Base-by-base conservation (phyloP, 305 asterid genomes). In the Fraxinus dipetala region DNA sequence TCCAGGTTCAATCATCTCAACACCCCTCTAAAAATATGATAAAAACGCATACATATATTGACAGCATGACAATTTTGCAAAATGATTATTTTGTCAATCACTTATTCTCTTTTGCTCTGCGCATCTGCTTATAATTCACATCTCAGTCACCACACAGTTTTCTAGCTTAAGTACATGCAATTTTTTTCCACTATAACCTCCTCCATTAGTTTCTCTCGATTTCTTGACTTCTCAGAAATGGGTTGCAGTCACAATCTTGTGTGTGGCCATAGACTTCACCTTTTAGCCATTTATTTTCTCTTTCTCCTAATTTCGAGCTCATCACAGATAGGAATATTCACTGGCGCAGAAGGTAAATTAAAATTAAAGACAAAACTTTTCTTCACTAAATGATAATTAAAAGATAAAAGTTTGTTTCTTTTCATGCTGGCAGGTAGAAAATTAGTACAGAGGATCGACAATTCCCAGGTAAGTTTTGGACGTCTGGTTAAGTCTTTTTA, bases 221-320 rank as follows among this genome's bases (percentile, higher is more conserved):
- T 77, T 72, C 78, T 72, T 61, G 18, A 32, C 13, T 63, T 76
- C 83, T 84, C 70, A 75, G 75, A 85, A 81, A 89, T 89, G 91
- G 91, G 87, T 6, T 77, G 80, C 75, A 32, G 67, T 81, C 90
- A 61, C 73, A 72, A 24, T 82, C 83, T 70, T 87, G 80, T 34
- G 2, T 76, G 72, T 76, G 30, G 83, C 83, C 77, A 20, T 63
- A 81, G 30, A 56, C 13, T 85, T 83, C 83, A 45, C 75, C 87
- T 59, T 83, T 81, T 88, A 26, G 74, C 88, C 82, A 69, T 89
- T 65, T 84, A 86, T 22, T 38, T 90, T 10, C 85, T 94, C 80
- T 30, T 94, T 80, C 86, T 94, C 77, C 59, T 88, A 67, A 83
- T 90, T 84, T 84, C 87, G 22, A 82, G 84, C 87, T 75, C 89